Conservation (phyloP, 2,329 filamentous ascomycete genomes). For the Fusarium tanahbumbuense region DNA sequence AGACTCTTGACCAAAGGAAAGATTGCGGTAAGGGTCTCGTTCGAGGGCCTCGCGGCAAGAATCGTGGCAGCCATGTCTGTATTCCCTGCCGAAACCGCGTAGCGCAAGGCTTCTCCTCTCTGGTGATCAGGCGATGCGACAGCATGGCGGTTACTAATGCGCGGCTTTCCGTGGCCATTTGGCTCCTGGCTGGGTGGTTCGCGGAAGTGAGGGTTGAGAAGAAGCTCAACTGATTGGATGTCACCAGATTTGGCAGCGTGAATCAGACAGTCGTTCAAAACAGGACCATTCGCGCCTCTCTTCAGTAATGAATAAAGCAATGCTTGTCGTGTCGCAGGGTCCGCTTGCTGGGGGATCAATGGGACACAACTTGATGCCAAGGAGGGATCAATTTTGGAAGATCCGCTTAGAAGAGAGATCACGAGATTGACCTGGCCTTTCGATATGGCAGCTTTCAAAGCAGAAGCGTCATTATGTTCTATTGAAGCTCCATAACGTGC, state of each 20-base stretch:
- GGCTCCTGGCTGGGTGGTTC: conserved; percentile 41
- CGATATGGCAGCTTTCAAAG: conserved; percentile 61
- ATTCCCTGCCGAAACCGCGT: conserved; percentile 61
- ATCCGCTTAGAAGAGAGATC: conserved; percentile 59
- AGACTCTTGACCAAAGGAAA: conserved; percentile 63
- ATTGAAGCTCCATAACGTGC: conserved; percentile 65
- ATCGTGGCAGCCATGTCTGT: conserved; percentile 59
- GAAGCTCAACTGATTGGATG: conserved; percentile 58
- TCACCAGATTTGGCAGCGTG: conserved; percentile 63
- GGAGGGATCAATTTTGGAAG: conserved; percentile 56
- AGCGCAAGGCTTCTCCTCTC: conserved; percentile 62
- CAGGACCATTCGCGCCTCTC: conserved; percentile 61
- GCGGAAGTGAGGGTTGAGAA: conserved; percentile 62
- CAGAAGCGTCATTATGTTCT: conserved; percentile 63
- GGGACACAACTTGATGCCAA: conserved; percentile 64
- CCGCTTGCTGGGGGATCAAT: conserved; percentile 60
- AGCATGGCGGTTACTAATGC: conserved; percentile 58
- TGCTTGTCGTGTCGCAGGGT: conserved; percentile 58
- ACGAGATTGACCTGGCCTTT: conserved; percentile 60
- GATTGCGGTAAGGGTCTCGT: conserved; percentile 59
- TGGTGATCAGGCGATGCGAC: conserved; percentile 65
- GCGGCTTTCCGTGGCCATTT: conserved; percentile 37
- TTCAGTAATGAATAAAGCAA: conserved; percentile 61
- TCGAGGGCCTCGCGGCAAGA: conserved; percentile 59
- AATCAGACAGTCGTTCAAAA: conserved; percentile 63